Evolutionary conservation across 2,329 filamentous ascomycete species (phyloP), one percentile per base, ranked within the genome.

Genomic region (Cladosporium austrohemisphaericum): DNA sequence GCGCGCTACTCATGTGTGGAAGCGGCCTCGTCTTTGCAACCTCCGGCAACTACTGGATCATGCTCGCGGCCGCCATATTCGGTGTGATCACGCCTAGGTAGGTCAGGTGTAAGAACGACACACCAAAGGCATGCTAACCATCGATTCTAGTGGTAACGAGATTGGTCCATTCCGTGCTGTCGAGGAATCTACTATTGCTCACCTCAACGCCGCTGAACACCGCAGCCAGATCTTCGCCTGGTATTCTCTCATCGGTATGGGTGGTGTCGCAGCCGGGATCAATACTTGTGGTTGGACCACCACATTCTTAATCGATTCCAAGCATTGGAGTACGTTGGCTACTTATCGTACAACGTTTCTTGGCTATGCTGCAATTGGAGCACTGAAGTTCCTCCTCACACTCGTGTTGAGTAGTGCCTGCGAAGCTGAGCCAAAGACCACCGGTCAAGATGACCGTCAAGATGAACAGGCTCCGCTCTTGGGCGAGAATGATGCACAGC

Each of bases 261-360:
- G 60, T 4, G 65, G 65, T 3, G 58, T 58, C 14, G 57, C 62
- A 7, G 47, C 48, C 6, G 64, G 65, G 1, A 53, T 54, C 23
- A n/a, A 65, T 5, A 57, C 63, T 1, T 65, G 67, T 11, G 72
- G 72, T 2, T 65, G 66, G 51, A 55, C 66, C 1, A 65, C 71
- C 35, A 64, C 71, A 31, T 41, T 41, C 1, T 50, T 71, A 18
- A 58, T 65, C 18, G 52, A 54, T 0, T 44, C 55, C 4, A 67
- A 66, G 2, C 14, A 20, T 11, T 73, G 69, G 67, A 64, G 56
- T 2, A 61, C 65, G 23, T 45, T 69, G 22, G 65, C 65, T 25
- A 65, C 69, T 0, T 74, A 69, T 37, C 65, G 67, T 2, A 52
- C 65, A 0, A 60, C 74, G 2, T 75, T 75, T 54, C 69, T 65